Base-by-base conservation (phyloP, 768 basidiomycete genomes). In the Tylopilus sp. region DNA sequence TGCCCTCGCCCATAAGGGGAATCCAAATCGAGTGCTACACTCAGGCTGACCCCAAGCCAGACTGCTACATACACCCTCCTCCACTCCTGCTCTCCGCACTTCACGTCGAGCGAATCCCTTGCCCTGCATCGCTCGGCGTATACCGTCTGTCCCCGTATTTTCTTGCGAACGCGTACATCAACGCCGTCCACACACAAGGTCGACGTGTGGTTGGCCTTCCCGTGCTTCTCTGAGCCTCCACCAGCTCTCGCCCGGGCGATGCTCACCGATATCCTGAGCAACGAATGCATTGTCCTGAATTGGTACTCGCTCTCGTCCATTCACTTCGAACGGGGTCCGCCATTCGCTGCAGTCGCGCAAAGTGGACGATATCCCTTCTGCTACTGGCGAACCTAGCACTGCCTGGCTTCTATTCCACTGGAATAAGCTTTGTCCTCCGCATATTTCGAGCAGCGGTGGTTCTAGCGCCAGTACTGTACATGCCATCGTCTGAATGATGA, bases 271-370 rank as follows among this genome's bases (percentile, higher is more conserved):
- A 40, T 26, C 17, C n/a, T 45, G 41, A 67, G 67, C 8, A 63
- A 58, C 38, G 67, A 70, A 20, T 60, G 65, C 2, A 63, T 69
- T 22, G 46, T 61, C 38, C 35, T 69, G 41, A 64, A 67, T 49
- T 70, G 69, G 69, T 63, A 61, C 40, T 42, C 30, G 5, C 17
- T 41, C 47, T 18, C 50, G 45, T 40, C 28, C 21, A 11, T 47
- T 63, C 9, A 7, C 26, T 28, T 28, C 44, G 30, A 41, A 47
- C 50, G 63, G 59, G 63, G 53, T 64, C 18, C 52, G 50, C 43
- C 38, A 49, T 26, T 52, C 48, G 31, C 21, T 35, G 28, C 5
- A n/a, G 31, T 50, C 17, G 31, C 38, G 35, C 41, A 36, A 52
- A 11, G 43, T n/a, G 11, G 31, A 46, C 33, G 25, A 25, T 15